Evolutionary conservation across 192 early-diverging fungal genomes (phyloP).

Genomic region (Coemansia sp.): DNA sequence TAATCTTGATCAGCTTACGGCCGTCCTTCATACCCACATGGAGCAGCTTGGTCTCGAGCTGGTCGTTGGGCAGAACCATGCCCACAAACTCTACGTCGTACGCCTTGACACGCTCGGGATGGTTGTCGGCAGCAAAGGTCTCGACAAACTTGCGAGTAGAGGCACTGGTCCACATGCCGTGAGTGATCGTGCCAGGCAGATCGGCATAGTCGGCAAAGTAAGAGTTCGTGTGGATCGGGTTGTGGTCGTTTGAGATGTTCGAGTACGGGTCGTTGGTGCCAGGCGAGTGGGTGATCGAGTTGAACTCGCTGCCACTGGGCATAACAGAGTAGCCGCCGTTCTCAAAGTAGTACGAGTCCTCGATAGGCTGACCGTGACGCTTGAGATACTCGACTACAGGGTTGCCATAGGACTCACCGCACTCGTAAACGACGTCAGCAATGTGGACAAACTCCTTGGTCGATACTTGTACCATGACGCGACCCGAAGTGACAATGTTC

Average conservation of each 20-base stretch:
- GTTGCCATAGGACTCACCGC: constrained; percentile 78
- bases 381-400: constrained; percentile 86
- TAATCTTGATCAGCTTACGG: constrained; percentile 90
- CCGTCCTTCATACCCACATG: constrained; percentile 97
- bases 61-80: constrained; percentile 92
- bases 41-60: constrained; percentile 83
- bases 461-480: constrained; percentile 73
- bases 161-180: constrained; percentile 97
- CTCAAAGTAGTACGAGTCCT: constrained; percentile 86
- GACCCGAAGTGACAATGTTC: constrained; percentile 71
- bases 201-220: constrained; percentile 90
- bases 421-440: constrained; percentile 75
- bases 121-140: constrained; percentile 91
- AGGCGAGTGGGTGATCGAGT: constrained; percentile 83
- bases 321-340: constrained; percentile 91
- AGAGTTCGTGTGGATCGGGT: constrained; percentile 95
- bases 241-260: constrained; percentile 83
- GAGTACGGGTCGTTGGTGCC: constrained; percentile 88
- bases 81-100: constrained; percentile 87
- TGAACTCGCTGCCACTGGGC: constrained; percentile 80
- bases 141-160: constrained; percentile 95
- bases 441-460: constrained; percentile 83
- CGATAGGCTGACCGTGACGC: constrained; percentile 81
- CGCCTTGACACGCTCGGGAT: constrained; percentile 80
- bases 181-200: constrained; percentile 91